These are phyloP conservation scores for Combretum micranthum DNA, from an alignment of 345 rosid species.

Conservation along the genomic window DNA sequence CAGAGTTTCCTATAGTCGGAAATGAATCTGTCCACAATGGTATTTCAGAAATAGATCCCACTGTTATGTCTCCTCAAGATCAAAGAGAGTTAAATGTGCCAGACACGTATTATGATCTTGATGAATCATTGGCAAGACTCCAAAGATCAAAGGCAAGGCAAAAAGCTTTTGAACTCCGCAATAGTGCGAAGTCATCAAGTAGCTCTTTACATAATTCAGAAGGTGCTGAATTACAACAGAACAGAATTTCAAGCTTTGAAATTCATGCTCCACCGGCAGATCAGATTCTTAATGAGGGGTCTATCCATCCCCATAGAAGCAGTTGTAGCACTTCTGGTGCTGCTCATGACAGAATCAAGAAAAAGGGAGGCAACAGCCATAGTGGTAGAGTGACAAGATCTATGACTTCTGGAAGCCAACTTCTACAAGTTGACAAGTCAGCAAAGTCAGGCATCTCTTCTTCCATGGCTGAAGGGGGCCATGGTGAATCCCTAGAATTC, in stretches of 20 bases:
- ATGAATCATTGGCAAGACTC: slow-evolving; percentile 46
- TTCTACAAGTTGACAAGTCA: slow-evolving; percentile 9
- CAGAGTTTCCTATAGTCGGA: slow-evolving; percentile 15
- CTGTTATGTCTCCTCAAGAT: slow-evolving; percentile 36
- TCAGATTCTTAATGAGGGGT: slow-evolving; percentile 19
- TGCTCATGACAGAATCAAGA: slow-evolving; percentile 6
- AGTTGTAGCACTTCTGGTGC: not conserved
- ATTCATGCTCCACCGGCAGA: slow-evolving; percentile 35
- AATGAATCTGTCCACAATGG: slow-evolving; percentile 22
- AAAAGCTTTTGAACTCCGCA: slow-evolving; percentile 52
- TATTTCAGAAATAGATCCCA: slow-evolving; percentile 24
- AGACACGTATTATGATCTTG: slow-evolving; percentile 23
- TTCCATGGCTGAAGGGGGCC: not conserved
- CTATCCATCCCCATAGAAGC: slow-evolving; percentile 23
- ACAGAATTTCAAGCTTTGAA: slow-evolving; percentile 19
- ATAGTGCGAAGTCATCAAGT: slow-evolving; percentile 45
- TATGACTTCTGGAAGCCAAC: slow-evolving; percentile 18
- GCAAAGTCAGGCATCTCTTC: not conserved
- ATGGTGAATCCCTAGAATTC: not conserved
- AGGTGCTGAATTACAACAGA: slow-evolving; percentile 15
- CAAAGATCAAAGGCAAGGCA: slow-evolving; percentile 81
- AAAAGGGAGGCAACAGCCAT: slow-evolving; percentile 17
- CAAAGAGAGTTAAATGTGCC: slow-evolving; percentile 25
- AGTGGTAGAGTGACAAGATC: slow-evolving; percentile 26
- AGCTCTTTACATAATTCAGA: slow-evolving; percentile 19